Conservation (phyloP, 2,329 filamentous ascomycete species). For the Didymella pinodella region DNA sequence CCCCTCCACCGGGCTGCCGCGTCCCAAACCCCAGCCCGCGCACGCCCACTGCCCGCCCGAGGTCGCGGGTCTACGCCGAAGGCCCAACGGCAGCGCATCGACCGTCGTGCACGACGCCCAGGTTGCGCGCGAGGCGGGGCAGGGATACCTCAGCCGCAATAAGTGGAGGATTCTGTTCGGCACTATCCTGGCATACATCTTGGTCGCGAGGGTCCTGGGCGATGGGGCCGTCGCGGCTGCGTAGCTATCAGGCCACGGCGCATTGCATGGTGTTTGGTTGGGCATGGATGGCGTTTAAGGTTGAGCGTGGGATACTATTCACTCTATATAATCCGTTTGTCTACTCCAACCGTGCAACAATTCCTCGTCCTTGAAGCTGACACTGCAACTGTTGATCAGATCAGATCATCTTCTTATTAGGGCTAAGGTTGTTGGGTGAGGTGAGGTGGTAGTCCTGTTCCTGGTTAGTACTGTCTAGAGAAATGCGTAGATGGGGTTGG, state of each 20-base stretch:
- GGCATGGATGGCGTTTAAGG: no score
- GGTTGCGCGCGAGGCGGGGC: conserved; percentile 77
- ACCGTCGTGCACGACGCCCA: conserved; percentile 80
- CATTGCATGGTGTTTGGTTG: conserved; percentile 8
- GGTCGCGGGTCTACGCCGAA: conserved; percentile 70
- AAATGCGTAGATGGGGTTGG: no score
- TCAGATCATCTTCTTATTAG: no score
- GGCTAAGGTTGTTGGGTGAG: no score
- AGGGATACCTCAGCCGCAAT: conserved; percentile 82
- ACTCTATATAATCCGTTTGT: no score
- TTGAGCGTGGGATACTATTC: no score
- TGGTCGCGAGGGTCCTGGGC: conserved; percentile 78
- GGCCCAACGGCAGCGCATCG: conserved; percentile 62
- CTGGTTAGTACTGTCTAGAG: no score
- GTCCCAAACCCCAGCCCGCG: conserved; percentile 56
- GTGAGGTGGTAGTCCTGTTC: no score
- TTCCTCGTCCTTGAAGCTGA: no score
- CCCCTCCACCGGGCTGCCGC: conserved; percentile 72
- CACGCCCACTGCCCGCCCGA: conserved; percentile 67
- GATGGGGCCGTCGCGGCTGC: conserved; percentile 47
- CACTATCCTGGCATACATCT: conserved; percentile 80
- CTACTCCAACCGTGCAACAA: no score
- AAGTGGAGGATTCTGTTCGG: conserved; percentile 76
- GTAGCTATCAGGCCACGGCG: not conserved
- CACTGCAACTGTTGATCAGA: no score